These are phyloP conservation scores for Cinnamomum chago DNA, from an alignment of 164 flowering plant genomes.

Conservation along the genomic window DNA sequence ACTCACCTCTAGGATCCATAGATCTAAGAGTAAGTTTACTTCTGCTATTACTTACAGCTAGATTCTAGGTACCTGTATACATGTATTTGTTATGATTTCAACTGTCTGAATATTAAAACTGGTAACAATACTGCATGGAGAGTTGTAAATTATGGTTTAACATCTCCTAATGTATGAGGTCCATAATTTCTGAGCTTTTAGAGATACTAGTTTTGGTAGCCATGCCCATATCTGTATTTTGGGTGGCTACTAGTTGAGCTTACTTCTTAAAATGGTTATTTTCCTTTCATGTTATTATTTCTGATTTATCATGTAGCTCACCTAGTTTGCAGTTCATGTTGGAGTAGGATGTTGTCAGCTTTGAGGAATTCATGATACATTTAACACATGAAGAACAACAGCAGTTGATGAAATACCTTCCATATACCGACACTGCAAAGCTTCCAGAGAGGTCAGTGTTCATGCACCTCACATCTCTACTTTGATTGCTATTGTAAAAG, in stretches of 20 bases:
- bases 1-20: conserved; percentile 52
- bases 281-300: not conserved
- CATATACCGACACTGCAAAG: conserved; percentile 48
- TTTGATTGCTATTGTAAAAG: not conserved
- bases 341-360: conserved; percentile 68
- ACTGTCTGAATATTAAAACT: not conserved
- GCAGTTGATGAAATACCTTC: conserved; percentile 67
- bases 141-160: not conserved
- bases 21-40: conserved; percentile 62
- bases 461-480: not conserved
- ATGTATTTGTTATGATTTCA: not conserved
- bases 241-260: not conserved
- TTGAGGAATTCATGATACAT: conserved; percentile 50
- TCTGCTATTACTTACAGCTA: not conserved
- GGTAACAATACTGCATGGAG: not conserved
- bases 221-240: not conserved
- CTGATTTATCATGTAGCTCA: conserved; percentile 8
- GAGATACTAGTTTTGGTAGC: not conserved
- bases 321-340: conserved; percentile 21
- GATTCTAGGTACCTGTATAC: not conserved
- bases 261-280: not conserved
- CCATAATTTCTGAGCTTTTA: no score
- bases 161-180: no score
- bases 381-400: conserved; percentile 59
- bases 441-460: conserved; percentile 55